A percentile compares a stretch with the other conserved stretches of the same genome.
Evolutionary conservation across 2,329 filamentous ascomycete genomes (phyloP).

Genomic region (Sporothrix pallida): DNA sequence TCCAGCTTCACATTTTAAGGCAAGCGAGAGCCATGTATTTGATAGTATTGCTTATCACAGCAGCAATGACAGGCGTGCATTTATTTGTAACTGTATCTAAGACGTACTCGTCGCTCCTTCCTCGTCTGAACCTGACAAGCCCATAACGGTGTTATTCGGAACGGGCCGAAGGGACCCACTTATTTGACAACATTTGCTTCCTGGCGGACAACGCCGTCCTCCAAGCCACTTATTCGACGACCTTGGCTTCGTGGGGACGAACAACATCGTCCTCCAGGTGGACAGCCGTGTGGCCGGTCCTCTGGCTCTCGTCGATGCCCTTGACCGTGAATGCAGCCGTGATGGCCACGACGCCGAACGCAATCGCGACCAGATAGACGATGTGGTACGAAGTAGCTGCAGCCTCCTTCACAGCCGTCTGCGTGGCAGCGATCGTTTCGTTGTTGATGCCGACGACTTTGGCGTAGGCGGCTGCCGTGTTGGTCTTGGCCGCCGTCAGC

Average conservation of each 20-base stretch:
- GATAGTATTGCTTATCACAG: no score
- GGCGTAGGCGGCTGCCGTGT: neutral
- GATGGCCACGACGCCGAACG: conserved; percentile 2
- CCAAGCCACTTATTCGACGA: neutral
- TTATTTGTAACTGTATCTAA: no score
- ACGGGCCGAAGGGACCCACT: no score
- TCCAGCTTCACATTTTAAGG: neutral
- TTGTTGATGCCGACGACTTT: neutral
- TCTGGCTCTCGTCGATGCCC: neutral
- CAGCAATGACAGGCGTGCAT: no score
- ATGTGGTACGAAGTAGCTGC: neutral
- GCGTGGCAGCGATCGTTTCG: neutral
- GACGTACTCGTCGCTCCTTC: no score
- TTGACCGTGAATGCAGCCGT: neutral
- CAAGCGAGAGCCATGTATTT: no score
- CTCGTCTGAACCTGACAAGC: no score
- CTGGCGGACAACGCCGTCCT: neutral
- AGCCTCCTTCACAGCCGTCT: neutral
- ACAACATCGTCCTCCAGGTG: neutral
- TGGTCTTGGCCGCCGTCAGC: neutral
- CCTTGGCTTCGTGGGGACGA: no score
- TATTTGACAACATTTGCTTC: no score
- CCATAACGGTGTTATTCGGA: no score
- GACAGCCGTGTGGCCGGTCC: neutral
- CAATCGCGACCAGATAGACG: neutral